Base-by-base conservation (phyloP, 192 early-diverging fungal species). In the Umbelopsis ramanniana region DNA sequence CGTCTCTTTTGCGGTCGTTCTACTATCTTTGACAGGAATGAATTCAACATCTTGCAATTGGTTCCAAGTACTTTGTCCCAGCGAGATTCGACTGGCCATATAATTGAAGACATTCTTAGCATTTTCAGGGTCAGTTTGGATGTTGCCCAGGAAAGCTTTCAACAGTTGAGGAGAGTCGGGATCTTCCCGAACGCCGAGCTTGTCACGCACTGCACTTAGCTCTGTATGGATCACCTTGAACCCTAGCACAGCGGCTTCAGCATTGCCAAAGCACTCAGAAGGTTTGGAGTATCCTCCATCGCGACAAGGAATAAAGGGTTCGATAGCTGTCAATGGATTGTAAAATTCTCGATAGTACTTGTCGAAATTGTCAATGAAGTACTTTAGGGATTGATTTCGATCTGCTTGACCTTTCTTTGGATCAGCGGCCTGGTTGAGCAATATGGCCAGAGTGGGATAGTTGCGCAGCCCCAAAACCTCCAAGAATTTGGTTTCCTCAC, bases 311-410 rank as follows among this genome's bases (percentile, higher is more conserved):
- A 67, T 76, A 95, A 96, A 10, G 83, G 72, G 0, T 21, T 50
- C 48, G 6, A 15, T 15, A 5, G 15, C 48, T 15, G 48, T 50
- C 48, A 21, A 9, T 5, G 48, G 48, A 50, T 72, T 70, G 19
- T 79, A 81, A 46, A 37, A 93, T 69, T 3, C 52, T 72, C 0
- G 26, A 67, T 95, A 95, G 23, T 81, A 71, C 0, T 74, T 72
- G 63, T 90, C 84, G 67, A 83, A 88, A 60, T 94, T 82, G 11
- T 93, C 90, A 9, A 92, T 70, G 52, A 97, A 87, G 77, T 95
- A 94, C 1, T 72, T 72, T 15, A 97, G 63, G 2, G 91, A 84
- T 15, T 85, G 74, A 7, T 66, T 74, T 22, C 89, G 89, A 29
- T 86, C 46, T 4, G 35, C 29, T 9, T 23, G 26, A 5, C 75